Percentiles rank a stretch among this genome's conserved stretches.
These are phyloP conservation scores for Pythium diclinum DNA, from an alignment of 352 stramenopile genomes.

Conservation along the genomic window DNA sequence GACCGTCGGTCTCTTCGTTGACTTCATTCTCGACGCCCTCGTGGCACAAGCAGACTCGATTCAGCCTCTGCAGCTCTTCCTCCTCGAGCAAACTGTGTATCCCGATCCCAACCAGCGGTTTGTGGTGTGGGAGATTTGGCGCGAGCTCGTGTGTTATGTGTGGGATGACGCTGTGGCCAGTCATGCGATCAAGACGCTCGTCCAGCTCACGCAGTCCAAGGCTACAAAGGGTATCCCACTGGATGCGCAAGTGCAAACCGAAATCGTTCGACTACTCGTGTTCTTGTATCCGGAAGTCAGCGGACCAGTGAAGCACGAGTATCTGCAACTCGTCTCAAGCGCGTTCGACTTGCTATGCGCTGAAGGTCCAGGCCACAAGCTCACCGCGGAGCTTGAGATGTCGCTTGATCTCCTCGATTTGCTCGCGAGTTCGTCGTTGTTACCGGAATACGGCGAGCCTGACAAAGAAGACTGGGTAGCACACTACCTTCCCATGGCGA, in stretches of 20 bases:
- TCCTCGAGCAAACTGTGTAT: slow-evolving; percentile 55
- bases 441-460: slow-evolving; percentile 38
- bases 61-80: slow-evolving; percentile 38
- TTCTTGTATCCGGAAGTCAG: slow-evolving; percentile 46
- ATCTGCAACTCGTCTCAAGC: slow-evolving; percentile 38
- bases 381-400: slow-evolving; percentile 34
- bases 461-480: slow-evolving; percentile 58
- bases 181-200: slow-evolving; percentile 32
- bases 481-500: slow-evolving; percentile 58
- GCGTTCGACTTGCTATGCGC: slow-evolving; percentile 49
- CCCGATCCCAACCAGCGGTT: slow-evolving; percentile 37
- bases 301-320: slow-evolving; percentile 38
- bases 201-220: slow-evolving; percentile 36
- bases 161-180: slow-evolving; percentile 39
- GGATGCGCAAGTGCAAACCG: slow-evolving; percentile 28
- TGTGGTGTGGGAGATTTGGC: slow-evolving; percentile 54
- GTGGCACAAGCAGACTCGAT: slow-evolving; percentile 30
- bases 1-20: slow-evolving; percentile 31
- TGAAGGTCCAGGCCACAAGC: slow-evolving; percentile 51
- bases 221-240: slow-evolving; percentile 21
- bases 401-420: slow-evolving; percentile 49
- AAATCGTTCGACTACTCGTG: slow-evolving; percentile 44
- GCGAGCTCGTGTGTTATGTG: slow-evolving; percentile 51
- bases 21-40: slow-evolving; percentile 36
- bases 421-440: slow-evolving; percentile 35